These are phyloP conservation scores for Candida fluviatilis DNA, from an alignment of 805 yeast genomes.

Conservation along the genomic window DNA sequence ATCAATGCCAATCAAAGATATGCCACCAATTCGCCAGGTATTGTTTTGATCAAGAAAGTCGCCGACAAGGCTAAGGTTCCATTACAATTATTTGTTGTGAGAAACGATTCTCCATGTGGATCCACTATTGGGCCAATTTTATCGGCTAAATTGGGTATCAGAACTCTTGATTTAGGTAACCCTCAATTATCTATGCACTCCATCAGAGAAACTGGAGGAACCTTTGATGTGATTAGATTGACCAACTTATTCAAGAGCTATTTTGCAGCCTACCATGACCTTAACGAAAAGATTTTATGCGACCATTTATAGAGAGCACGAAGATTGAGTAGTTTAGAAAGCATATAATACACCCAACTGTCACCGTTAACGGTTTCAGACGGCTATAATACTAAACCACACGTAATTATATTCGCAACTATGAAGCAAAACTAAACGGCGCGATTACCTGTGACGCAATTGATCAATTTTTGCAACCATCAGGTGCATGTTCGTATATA, in stretches of 20 bases:
- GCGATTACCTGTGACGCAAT: no score
- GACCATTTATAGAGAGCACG: constrained; percentile 11
- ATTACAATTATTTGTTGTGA: constrained; percentile 85
- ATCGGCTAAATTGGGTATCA: constrained; percentile 79
- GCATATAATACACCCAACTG: no score
- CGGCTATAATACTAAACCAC: neutral
- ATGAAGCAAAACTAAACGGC: no score
- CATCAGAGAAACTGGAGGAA: constrained; percentile 86
- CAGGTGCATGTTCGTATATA: no score
- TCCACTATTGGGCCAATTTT: constrained; percentile 95
- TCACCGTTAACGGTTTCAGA: no score
- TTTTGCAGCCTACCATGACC: constrained; percentile 37
- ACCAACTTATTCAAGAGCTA: constrained; percentile 59
- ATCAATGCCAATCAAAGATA: constrained; percentile 94
- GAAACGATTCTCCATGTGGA: constrained; percentile 93
- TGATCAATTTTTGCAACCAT: no score
- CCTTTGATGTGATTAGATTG: constrained; percentile 64
- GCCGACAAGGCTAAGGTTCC: constrained; percentile 74
- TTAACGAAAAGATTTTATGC: constrained; percentile 26
- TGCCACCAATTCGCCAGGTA: constrained; percentile 89
- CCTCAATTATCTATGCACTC: constrained; percentile 94
- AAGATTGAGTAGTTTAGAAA: no score
- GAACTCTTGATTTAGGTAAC: constrained; percentile 86
- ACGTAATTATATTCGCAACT: no score
- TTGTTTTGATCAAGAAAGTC: constrained; percentile 67